phyloP scores from a whole-genome alignment of 2,329 filamentous ascomycete species.

The Orbilia brochopaga region DNA sequence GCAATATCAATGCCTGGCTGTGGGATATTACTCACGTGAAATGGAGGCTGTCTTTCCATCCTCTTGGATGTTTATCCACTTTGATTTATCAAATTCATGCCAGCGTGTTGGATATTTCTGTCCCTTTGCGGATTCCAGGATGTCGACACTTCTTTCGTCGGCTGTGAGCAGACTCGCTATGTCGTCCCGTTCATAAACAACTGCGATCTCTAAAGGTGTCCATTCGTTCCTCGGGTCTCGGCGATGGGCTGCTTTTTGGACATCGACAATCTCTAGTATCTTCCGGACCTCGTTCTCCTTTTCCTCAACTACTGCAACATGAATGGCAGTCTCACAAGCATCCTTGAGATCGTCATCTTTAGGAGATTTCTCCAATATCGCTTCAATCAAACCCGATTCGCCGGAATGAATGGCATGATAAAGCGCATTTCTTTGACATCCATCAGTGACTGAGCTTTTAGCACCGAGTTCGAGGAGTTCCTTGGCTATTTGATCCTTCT shows the following conservation, averaged over 20 bases:
- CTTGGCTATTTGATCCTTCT: not conserved
- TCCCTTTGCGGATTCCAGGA: not conserved
- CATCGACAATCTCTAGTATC: not conserved
- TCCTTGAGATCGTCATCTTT: not conserved
- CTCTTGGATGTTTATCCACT: not conserved
- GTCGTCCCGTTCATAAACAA: not conserved
- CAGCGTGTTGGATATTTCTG: not conserved
- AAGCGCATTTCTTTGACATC: not conserved
- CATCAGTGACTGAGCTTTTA: not conserved
- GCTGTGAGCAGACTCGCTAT: not conserved
- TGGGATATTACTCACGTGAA: not conserved
- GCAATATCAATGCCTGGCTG: too few species aligned
- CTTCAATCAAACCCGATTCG: not conserved
- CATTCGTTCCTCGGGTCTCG: not conserved
- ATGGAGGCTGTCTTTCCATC: not conserved
- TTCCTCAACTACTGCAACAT: not conserved
- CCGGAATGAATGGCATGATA: not conserved
- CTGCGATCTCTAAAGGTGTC: constrained; percentile 4
- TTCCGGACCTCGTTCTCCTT: not conserved
- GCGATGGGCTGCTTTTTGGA: not conserved
- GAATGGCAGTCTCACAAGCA: not conserved
- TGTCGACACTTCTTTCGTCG: not conserved
- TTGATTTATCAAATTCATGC: not conserved
- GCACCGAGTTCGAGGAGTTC: not conserved
- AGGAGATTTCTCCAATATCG: not conserved